phyloP scores from a whole-genome alignment of 1,284 basidiomycete species.

The Sanghuangporus sanghuang region DNA sequence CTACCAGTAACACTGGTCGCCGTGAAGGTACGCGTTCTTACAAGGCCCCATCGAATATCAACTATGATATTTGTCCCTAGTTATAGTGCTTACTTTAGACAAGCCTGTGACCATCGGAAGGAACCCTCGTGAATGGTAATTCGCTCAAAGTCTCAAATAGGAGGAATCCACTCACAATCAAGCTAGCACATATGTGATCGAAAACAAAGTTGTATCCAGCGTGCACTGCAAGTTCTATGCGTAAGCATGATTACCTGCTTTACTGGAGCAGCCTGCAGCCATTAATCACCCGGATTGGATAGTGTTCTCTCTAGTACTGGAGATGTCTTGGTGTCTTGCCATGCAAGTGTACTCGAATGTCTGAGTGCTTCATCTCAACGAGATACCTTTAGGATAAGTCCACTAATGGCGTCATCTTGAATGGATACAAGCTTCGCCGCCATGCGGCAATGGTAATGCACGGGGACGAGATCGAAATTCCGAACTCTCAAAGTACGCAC shows the following conservation, averaged over 20 bases:
- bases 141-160: background rate
- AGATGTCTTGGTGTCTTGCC: conserved; percentile 70
- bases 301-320: conserved; percentile 67
- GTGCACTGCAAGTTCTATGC: conserved; percentile 77
- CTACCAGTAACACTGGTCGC: conserved; percentile 8
- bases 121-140: conserved; percentile 37
- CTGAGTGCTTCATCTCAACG: background rate
- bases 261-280: background rate
- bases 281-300: background rate
- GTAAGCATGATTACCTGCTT: conserved; percentile 33
- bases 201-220: conserved; percentile 52
- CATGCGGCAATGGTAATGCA: conserved; percentile 67
- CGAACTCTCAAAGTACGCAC: conserved; percentile 51
- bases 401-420: conserved; percentile 71
- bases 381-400: conserved; percentile 55
- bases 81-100: conserved; percentile 52
- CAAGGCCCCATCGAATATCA: background rate
- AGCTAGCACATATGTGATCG: conserved; percentile 42
- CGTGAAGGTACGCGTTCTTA: conserved; percentile 8
- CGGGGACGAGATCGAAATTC: conserved; percentile 64
- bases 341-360: conserved; percentile 36
- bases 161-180: background rate
- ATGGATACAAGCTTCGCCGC: conserved; percentile 61
- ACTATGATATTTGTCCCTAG: conserved; percentile 26
- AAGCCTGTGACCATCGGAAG: conserved; percentile 64